These are phyloP conservation scores for Danielia oregonensis DNA, from an alignment of 805 yeast genomes.

Conservation along the genomic window DNA sequence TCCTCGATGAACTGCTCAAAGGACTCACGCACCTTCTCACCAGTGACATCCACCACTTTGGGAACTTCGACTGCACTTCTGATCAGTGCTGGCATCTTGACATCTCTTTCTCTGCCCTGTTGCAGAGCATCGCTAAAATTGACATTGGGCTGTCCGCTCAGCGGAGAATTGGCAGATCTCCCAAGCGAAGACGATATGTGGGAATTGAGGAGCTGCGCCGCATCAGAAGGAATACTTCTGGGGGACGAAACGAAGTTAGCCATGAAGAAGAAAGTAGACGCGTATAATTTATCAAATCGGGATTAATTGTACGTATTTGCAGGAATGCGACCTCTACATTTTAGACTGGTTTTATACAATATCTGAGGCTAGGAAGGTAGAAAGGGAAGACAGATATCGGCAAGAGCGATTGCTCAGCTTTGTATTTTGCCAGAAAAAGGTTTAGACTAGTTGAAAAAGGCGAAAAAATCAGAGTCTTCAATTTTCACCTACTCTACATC, in stretches of 20 bases:
- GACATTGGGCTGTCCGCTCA: conserved; percentile 19
- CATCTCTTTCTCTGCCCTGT: conserved; percentile 55
- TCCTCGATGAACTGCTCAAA: conserved; percentile 81
- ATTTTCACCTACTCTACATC: no score
- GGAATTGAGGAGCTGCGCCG: conserved; percentile 36
- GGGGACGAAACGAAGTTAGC: conserved; percentile 44
- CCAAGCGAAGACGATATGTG: conserved; percentile 43
- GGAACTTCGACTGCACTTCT: conserved; percentile 46
- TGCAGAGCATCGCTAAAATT: conserved; percentile 24
- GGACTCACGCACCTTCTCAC: conserved; percentile 88
- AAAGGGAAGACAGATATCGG: no score
- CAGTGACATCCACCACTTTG: conserved; percentile 85
- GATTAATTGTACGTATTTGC: conserved; percentile 1
- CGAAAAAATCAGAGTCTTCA: no score
- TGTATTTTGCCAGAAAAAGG: no score
- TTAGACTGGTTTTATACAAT: no score
- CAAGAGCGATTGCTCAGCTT: no score
- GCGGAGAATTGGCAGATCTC: conserved; percentile 31
- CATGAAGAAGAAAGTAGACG: conserved; percentile 21
- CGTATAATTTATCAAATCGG: conserved; percentile 12
- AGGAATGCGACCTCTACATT: no score
- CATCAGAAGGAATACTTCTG: conserved; percentile 41
- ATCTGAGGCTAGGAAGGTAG: no score
- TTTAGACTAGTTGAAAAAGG: no score
- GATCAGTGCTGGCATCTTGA: conserved; percentile 31